Percentiles rank a stretch among this genome's conserved stretches.
Conservation (phyloP, 495 filamentous ascomycete species). For the Lophiotrema nucula region DNA sequence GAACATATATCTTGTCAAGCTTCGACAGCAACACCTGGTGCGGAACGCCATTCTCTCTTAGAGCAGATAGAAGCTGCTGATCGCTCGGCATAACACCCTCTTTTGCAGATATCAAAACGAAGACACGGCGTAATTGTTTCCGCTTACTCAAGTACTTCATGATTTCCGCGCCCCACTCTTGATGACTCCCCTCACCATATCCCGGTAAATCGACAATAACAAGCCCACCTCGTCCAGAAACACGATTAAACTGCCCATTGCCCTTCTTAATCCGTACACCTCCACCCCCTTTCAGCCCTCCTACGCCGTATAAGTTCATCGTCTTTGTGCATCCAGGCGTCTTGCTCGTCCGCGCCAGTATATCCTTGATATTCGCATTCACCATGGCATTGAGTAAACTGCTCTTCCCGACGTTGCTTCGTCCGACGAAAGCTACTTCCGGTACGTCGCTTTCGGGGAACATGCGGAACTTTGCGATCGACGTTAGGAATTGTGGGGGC, state of each 20-base stretch:
- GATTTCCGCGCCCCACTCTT: conserved; percentile 83
- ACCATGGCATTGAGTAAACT: conserved; percentile 82
- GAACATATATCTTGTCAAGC: conserved; percentile 56
- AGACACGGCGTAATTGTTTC: conserved; percentile 73
- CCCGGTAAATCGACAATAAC: conserved; percentile 89
- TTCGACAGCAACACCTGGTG: conserved; percentile 85
- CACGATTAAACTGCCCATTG: conserved; percentile 45
- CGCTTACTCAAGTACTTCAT: conserved; percentile 75
- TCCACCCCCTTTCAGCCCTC: conserved; percentile 42
- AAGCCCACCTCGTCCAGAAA: conserved; percentile 39
- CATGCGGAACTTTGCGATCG: conserved; percentile 66
- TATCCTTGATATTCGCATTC: conserved; percentile 42
- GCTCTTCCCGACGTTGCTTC: conserved; percentile 91
- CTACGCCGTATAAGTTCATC: conserved; percentile 84
- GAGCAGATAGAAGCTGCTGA: conserved; percentile 59
- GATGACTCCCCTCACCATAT: conserved; percentile 74
- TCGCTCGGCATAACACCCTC: conserved; percentile 81
- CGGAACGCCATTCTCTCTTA: conserved; percentile 61
- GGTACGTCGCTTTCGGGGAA: conserved; percentile 46
- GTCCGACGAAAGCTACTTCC: conserved; percentile 75
- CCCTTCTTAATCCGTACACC: conserved; percentile 42
- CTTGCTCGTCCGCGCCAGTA: conserved; percentile 62
- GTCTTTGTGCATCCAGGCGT: conserved; percentile 74
- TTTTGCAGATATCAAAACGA: conserved; percentile 76
- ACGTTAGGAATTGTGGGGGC: conserved; percentile 64